These are phyloP conservation scores for Sedum album DNA, from an alignment of 164 flowering plant species.

Conservation along the genomic window DNA sequence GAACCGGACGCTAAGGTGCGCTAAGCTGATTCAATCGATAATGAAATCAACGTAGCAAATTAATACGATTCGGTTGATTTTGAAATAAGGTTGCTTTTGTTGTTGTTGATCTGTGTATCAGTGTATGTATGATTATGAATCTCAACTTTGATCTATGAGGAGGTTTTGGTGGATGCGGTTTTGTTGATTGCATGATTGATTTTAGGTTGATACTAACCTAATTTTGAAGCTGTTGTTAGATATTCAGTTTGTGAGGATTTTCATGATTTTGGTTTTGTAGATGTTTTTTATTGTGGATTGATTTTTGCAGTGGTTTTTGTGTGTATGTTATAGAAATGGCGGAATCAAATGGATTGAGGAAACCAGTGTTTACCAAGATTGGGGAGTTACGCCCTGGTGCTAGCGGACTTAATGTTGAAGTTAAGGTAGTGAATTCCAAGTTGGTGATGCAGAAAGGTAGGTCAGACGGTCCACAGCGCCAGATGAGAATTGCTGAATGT, in stretches of 20 bases:
- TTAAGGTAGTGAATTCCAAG: slow-evolving; percentile 6
- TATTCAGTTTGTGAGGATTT: neutral
- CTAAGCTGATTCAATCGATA: neutral
- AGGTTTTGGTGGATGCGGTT: neutral
- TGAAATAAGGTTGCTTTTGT: neutral
- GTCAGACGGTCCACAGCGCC: slow-evolving; percentile 6
- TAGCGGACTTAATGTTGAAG: neutral
- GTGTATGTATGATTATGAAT: neutral
- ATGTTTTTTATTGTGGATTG: neutral
- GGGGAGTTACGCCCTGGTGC: slow-evolving; percentile 3
- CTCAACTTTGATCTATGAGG: neutral
- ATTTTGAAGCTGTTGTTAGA: neutral
- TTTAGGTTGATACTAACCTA: neutral
- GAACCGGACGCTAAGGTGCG: neutral
- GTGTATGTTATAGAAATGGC: neutral
- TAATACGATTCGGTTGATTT: neutral
- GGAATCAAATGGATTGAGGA: neutral
- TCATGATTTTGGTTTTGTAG: neutral
- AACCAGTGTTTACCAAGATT: neutral
- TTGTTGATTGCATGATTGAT: neutral
- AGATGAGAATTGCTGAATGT: slow-evolving; percentile 9
- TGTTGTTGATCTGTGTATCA: no score
- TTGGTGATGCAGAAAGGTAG: slow-evolving; percentile 9
- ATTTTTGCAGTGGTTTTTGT: neutral
- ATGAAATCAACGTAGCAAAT: neutral